Conservation (phyloP, 2,329 filamentous ascomycete genomes). For the Cryphonectria naterciae region DNA sequence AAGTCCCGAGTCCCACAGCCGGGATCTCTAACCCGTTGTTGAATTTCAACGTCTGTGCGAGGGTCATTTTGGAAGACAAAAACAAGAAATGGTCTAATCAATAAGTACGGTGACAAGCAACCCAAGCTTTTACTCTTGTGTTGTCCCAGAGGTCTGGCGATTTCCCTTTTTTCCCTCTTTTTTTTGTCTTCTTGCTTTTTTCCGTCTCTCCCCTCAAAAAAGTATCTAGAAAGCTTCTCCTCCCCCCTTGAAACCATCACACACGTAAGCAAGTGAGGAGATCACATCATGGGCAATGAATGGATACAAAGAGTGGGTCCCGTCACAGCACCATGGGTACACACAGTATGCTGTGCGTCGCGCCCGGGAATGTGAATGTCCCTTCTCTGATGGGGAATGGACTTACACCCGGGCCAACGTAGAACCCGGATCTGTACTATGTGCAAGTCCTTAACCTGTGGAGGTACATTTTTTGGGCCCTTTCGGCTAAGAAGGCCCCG, state of each 20-base stretch:
- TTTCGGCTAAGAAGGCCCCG: not conserved
- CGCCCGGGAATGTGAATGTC: not conserved
- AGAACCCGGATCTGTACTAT: not conserved
- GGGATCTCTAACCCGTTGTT: conserved; percentile 23
- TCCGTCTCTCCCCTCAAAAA: not conserved
- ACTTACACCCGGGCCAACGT: not conserved
- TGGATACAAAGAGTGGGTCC: conserved; percentile 8
- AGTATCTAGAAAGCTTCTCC: not conserved
- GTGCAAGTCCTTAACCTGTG: not conserved
- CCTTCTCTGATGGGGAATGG: not conserved
- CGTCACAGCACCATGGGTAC: not conserved
- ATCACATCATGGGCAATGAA: conserved; percentile 12
- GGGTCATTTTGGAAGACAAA: conserved; percentile 8
- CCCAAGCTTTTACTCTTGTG: not conserved
- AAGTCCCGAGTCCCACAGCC: conserved; percentile 26
- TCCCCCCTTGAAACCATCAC: not conserved
- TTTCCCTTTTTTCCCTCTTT: not conserved
- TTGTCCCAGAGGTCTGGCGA: not conserved
- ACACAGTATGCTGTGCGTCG: too few relatives aligned
- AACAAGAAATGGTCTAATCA: not conserved
- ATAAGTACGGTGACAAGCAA: not conserved
- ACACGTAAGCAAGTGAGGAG: conserved; percentile 4
- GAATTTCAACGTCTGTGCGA: conserved; percentile 24
- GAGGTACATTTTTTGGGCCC: not conserved
- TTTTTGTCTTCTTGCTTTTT: not conserved